These are phyloP conservation scores for Hymenoscyphus fructigenus DNA, from an alignment of 2,329 filamentous ascomycete genomes.

Conservation along the genomic window DNA sequence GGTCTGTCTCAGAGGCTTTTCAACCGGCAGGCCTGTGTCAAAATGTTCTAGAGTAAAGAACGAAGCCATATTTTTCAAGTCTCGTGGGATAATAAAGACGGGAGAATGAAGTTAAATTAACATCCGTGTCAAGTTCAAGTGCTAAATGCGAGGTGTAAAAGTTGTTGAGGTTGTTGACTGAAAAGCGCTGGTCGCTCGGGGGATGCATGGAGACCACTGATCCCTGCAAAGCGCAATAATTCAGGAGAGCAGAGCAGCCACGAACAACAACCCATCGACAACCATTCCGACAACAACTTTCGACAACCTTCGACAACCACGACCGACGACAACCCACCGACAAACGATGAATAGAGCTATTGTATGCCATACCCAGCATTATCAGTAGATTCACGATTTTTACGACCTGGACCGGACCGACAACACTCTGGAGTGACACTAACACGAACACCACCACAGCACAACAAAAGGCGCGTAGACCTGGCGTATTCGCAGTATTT, in stretches of 20 bases:
- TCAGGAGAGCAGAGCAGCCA: conserved; percentile 18
- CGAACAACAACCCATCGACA: conserved; percentile 1
- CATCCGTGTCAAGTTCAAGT: too few relatives aligned
- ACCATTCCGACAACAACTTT: conserved; percentile 4
- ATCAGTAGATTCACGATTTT: conserved; percentile 7
- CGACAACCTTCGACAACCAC: neutral
- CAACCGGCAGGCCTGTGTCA: neutral
- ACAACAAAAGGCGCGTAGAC: conserved; percentile 17
- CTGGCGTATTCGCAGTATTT: conserved; percentile 15
- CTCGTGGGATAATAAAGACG: too few relatives aligned
- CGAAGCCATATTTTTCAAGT: too few relatives aligned
- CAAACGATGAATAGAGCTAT: conserved; percentile 11
- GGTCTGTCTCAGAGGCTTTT: neutral
- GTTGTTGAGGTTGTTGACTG: neutral
- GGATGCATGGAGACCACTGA: neutral
- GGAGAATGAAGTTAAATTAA: too few relatives aligned
- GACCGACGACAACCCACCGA: conserved; percentile 3
- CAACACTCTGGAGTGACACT: neutral
- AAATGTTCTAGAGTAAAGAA: too few relatives aligned
- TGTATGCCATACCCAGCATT: conserved; percentile 10
- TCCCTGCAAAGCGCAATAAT: neutral
- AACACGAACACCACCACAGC: conserved; percentile 12
- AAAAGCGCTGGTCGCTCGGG: neutral
- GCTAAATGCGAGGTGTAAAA: too few relatives aligned
- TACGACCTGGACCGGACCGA: conserved; percentile 5